These are phyloP conservation scores for Lentinula edodes DNA, from an alignment of 768 basidiomycete species.

Conservation along the genomic window DNA sequence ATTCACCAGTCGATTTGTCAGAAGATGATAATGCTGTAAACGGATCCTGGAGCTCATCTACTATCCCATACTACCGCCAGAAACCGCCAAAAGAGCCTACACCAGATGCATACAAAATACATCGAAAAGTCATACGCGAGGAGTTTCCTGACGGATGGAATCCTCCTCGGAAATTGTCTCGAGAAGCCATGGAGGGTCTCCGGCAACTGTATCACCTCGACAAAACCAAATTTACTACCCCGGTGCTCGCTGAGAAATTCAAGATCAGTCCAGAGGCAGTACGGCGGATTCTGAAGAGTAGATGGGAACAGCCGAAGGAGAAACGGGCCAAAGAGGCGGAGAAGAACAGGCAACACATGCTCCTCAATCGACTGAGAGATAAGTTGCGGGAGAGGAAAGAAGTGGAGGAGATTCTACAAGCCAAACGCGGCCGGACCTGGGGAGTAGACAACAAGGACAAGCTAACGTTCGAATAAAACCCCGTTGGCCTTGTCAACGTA, in stretches of 20 bases:
- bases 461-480: conserved; percentile 34
- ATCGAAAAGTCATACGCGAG: conserved; percentile 46
- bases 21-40: conserved; percentile 49
- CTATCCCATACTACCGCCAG: conserved; percentile 28
- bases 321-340: conserved; percentile 42
- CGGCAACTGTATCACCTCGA: conserved; percentile 62
- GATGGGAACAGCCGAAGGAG: conserved; percentile 58
- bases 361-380: conserved; percentile 37
- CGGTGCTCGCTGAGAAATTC: conserved; percentile 70
- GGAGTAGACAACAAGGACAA: conserved; percentile 26
- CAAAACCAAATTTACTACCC: conserved; percentile 57
- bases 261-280: conserved; percentile 79
- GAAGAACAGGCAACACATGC: conserved; percentile 39
- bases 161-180: conserved; percentile 74
- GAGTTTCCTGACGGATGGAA: conserved; percentile 66
- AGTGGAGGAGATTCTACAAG: conserved; percentile 25
- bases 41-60: conserved; percentile 30
- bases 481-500: not conserved
- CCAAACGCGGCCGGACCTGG: conserved; percentile 14
- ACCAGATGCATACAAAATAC: conserved; percentile 43
- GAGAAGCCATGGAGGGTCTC: conserved; percentile 80
- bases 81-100: conserved; percentile 34
- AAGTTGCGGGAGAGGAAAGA: conserved; percentile 36
- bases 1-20: conserved; percentile 38
- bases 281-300: conserved; percentile 70